Evolutionary conservation across 148 eudicot genomes (phyloP), one percentile per base, ranked within the genome.

Genomic region (Vaccinium vitisidaea): DNA sequence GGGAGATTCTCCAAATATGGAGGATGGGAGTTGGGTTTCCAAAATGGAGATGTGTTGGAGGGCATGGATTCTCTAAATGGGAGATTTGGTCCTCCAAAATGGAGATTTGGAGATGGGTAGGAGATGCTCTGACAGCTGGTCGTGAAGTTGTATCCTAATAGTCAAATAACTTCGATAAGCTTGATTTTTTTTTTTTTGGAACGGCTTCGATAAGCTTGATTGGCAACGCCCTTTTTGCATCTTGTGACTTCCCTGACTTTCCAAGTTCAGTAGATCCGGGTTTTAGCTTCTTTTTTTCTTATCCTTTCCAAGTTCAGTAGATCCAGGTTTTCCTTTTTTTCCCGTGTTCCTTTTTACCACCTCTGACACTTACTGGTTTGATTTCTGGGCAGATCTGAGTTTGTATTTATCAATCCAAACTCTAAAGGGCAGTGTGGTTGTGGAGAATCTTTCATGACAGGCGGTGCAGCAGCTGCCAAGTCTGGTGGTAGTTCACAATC

Each of bases 371-470:
- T 32, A 6, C 9, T 7, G 74, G 2, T 36, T 80, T 19, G 19
- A 15, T 56, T 58, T 58, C 8, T 80, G 82, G 63, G 46, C 84
- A 82, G 84, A 77, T 86, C 87, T 11, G 87, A 86, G 79, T 86
- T 86, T 39, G 39, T 86, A 63, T 86, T 86, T 59, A 82, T 86
- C 63, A 86, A 86, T 86, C 87, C 87, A 77, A 86, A 82, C 77
- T 86, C 87, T 14, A 82, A 82, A 77, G 87, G 87, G 69, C 84
- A 86, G 59, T 86, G 87, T 65, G 87, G 84, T 19, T 86, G 87
- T 70, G 87, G 87, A 81, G 87, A 86, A 86, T 86, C 82, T 12
- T 86, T 86, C 69, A 65, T 86, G 78, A 86, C 85, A 27, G 77
- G 55, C 12, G 27, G 81, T 73, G 73, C 87, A 75, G 81, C 82